Evolutionary conservation across 106 monocot species (phyloP).

Genomic region (Hemerocallis citrina): DNA sequence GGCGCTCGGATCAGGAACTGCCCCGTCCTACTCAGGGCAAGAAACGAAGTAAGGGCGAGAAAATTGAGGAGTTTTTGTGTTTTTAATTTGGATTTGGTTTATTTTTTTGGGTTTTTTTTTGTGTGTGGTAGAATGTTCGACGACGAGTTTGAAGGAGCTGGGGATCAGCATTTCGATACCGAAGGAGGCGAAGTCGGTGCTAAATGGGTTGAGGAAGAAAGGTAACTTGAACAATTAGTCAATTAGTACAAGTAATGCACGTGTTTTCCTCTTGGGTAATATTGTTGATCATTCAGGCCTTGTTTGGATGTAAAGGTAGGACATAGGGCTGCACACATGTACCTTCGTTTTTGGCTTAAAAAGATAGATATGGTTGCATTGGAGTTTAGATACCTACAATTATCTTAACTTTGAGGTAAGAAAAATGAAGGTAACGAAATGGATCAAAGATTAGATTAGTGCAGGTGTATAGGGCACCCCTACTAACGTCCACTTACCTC

Average conservation of each 20-base stretch:
- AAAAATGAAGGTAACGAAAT: not conserved
- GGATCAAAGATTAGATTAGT: not conserved
- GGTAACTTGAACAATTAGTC: slow-evolving; percentile 24
- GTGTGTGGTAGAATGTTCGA: slow-evolving; percentile 46
- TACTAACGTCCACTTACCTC: no score
- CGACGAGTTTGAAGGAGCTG: slow-evolving; percentile 63
- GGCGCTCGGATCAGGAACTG: slow-evolving; percentile 15
- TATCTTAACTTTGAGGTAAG: no score
- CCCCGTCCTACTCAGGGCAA: not conserved
- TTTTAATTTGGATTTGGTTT: not conserved
- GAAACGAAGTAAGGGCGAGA: slow-evolving; percentile 8
- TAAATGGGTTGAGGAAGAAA: slow-evolving; percentile 65
- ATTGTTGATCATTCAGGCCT: no score
- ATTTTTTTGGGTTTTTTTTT: slow-evolving; percentile 11
- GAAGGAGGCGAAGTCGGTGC: slow-evolving; percentile 50
- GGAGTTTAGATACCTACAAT: no score
- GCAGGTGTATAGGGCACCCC: no score
- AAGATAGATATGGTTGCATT: no score
- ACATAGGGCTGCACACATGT: no score
- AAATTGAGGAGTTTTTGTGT: not conserved
- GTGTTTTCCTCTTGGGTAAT: not conserved
- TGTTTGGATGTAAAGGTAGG: no score
- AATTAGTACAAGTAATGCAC: no score
- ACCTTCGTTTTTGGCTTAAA: no score
- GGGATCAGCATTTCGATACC: slow-evolving; percentile 64